Evolutionary conservation across 352 stramenopile species (phyloP).

Genomic region (Pythium apleroticum): DNA sequence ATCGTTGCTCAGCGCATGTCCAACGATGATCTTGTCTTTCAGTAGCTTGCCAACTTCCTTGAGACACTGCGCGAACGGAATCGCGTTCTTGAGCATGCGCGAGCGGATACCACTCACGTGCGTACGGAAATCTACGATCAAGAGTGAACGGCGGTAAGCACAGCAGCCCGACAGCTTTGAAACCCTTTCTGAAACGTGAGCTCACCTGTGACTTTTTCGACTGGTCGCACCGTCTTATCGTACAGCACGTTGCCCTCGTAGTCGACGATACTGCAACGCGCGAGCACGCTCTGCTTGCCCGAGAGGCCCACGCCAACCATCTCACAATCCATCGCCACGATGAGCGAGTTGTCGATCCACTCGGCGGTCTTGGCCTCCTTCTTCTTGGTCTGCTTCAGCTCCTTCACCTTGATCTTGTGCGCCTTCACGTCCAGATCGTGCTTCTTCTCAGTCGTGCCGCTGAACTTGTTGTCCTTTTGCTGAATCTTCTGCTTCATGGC

Average conservation of each 20-base stretch:
- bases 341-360: conserved; percentile 77
- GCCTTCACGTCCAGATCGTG: conserved; percentile 36
- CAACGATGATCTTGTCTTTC: conserved; percentile 81
- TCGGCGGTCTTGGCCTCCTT: conserved; percentile 52
- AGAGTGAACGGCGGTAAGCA: too few relatives aligned
- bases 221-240: conserved; percentile 78
- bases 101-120: conserved; percentile 84
- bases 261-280: conserved; percentile 87
- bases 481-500: conserved; percentile 77
- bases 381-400: conserved; percentile 48
- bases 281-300: conserved; percentile 76
- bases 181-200: neutral
- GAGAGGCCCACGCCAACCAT: conserved; percentile 84
- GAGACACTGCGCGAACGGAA: conserved; percentile 75
- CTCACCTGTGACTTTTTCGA: conserved; percentile 77
- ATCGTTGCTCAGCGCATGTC: conserved; percentile 84
- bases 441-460: conserved; percentile 32
- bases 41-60: conserved; percentile 83
- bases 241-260: conserved; percentile 83
- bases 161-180: too few relatives aligned
- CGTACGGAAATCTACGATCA: conserved; percentile 67
- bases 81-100: conserved; percentile 64
- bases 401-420: conserved; percentile 47
- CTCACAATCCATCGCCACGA: conserved; percentile 89
- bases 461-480: conserved; percentile 32